Base-by-base conservation (phyloP, 805 yeast genomes). In the Lipomyces mesembrius region DNA sequence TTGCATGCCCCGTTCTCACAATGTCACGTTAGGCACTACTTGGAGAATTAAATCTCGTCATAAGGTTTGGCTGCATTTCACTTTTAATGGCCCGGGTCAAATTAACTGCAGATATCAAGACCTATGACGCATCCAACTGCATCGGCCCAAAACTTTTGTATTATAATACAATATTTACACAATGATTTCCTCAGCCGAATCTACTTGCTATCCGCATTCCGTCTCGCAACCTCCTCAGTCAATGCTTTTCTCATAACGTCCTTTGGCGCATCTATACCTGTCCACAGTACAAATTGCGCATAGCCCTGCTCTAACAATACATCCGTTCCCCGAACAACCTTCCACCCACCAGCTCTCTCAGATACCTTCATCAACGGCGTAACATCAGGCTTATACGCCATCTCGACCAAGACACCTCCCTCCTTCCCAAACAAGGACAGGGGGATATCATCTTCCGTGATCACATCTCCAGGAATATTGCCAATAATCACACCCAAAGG, bases 231-330 rank as follows among this genome's bases (percentile, higher is more conserved):
- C 37, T 67, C 71, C 46, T 59, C 59, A 12, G 46, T 49, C 17
- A 68, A 46, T 29, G 67, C 69, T 22, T 52, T 57, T 6, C 9
- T 61, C 73, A 69, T 67, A 35, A 58, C 63, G 52, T 60, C 57
- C 43, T 49, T 56, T 7, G 79, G 77, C 2, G 82, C 80, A 2
- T 64, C 67, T 29, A 75, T 55, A 0, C 80, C 80, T 7, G 80
- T 91, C 88, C 96, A 94, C 64, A 86, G 78, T 69, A 83, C 80
- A 76, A 93, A 92, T 79, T 95, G 99, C 71, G 85, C 91, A 60
- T 90, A 88, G 59, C 98, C 99, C 79, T 95, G 99, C 78, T 90
- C 88, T 20, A 93, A 92, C 70, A 95, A 83, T 95, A 96, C 90
- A 74, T 92, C 91, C 46, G 89, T 87, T 12, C 99, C 99, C 8